Evolutionary conservation across 495 filamentous ascomycete genomes (phyloP).

Genomic region (Chaetomium fimeti): DNA sequence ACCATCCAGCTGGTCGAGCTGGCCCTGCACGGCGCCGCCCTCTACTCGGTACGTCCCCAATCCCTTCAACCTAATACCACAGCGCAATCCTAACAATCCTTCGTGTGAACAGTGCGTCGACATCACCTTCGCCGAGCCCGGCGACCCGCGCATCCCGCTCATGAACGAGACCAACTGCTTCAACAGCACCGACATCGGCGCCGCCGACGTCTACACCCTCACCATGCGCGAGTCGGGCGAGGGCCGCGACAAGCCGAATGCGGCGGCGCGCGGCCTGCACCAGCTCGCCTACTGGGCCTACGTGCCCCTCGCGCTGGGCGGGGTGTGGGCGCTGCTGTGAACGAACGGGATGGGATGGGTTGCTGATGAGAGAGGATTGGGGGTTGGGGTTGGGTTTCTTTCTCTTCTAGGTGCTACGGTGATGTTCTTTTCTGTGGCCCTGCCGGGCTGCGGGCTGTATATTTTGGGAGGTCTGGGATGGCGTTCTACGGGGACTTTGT

Average conservation of each 20-base stretch:
- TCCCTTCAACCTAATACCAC: background rate
- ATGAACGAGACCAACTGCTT: conserved; percentile 81
- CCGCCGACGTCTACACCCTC: conserved; percentile 71
- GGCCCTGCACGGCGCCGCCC: conserved; percentile 81
- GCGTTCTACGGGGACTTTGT: conserved; percentile 23
- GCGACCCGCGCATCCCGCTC: conserved; percentile 60
- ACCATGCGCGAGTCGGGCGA: conserved; percentile 41
- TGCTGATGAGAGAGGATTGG: no score
- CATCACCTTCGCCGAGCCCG: conserved; percentile 69
- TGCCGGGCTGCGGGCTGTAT: conserved; percentile 8
- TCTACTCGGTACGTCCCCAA: conserved; percentile 76
- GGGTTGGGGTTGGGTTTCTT: no score
- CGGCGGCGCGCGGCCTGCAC: conserved; percentile 16
- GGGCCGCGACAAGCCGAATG: conserved; percentile 29
- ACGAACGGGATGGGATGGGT: background rate
- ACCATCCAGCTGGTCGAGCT: conserved; percentile 93
- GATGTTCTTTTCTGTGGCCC: background rate
- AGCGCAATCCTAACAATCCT: no score
- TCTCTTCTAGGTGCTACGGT: no score
- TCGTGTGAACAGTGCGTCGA: conserved; percentile 94
- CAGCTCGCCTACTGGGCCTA: conserved; percentile 37
- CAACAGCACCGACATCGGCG: conserved; percentile 72
- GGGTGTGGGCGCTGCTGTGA: conserved; percentile 40
- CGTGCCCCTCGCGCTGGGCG: conserved; percentile 38
- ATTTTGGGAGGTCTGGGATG: conserved; percentile 18